These are phyloP conservation scores for Triangularia setosa DNA, from an alignment of 2,329 filamentous ascomycete species.

Conservation along the genomic window DNA sequence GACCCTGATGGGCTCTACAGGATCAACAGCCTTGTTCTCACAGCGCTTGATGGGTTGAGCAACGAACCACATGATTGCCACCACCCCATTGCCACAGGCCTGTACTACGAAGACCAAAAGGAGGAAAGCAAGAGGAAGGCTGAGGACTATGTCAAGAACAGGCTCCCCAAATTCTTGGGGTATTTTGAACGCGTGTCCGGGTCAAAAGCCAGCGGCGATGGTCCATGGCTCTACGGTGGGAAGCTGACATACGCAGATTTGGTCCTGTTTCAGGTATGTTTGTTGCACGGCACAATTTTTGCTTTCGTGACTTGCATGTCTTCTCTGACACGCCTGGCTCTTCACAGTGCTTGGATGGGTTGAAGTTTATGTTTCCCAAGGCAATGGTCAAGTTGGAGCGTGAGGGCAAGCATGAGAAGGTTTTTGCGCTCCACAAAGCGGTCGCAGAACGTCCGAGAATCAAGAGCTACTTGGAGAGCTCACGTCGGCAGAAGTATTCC, in stretches of 20 bases:
- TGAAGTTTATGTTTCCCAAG: conserved; percentile 66
- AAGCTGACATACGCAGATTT: conserved; percentile 68
- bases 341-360: conserved; percentile 50
- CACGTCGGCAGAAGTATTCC: conserved; percentile 57
- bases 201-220: conserved; percentile 52
- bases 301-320: not conserved
- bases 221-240: conserved; percentile 63
- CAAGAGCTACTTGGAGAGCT: conserved; percentile 65
- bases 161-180: conserved; percentile 68
- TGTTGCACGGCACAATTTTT: conserved; percentile 14
- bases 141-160: conserved; percentile 53
- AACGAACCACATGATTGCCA: conserved; percentile 73
- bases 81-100: conserved; percentile 58
- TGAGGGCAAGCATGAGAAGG: conserved; percentile 52
- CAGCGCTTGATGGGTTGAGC: conserved; percentile 65
- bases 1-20: conserved; percentile 47
- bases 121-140: conserved; percentile 57
- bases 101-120: conserved; percentile 75
- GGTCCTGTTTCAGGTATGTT: conserved; percentile 64
- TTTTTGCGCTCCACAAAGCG: conserved; percentile 62
- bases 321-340: not conserved
- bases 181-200: conserved; percentile 67
- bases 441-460: conserved; percentile 61
- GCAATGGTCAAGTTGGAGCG: conserved; percentile 53
- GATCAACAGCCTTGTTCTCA: conserved; percentile 62